Percentiles rank a stretch among this genome's conserved stretches.
These are phyloP conservation scores for Zygotorulaspora florentina DNA, from an alignment of 805 yeast species.

Conservation along the genomic window DNA sequence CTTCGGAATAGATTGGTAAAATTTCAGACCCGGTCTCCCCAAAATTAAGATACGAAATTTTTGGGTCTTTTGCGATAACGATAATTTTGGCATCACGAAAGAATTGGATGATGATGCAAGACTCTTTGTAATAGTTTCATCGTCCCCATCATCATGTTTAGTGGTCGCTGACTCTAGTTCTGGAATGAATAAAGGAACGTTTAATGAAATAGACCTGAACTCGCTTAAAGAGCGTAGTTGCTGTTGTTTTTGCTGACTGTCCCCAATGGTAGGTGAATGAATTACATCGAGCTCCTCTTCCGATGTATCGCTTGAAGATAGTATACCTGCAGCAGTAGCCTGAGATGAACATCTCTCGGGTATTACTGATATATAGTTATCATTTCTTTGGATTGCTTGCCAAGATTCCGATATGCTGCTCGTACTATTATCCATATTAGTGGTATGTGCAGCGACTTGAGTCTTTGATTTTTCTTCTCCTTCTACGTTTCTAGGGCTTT, in stretches of 20 bases:
- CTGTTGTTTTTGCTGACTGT: conserved; percentile 4
- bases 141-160: conserved; percentile 13
- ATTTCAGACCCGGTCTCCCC: conserved; percentile 27
- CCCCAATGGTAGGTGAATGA: conserved; percentile 12
- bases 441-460: neutral
- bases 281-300: conserved; percentile 28
- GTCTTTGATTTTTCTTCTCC: neutral
- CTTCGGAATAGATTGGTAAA: conserved; percentile 26
- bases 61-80: conserved; percentile 20
- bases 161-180: conserved; percentile 7
- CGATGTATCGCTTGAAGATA: conserved; percentile 33
- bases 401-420: conserved; percentile 30
- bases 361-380: conserved; percentile 7
- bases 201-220: conserved; percentile 6
- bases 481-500: conserved; percentile 2
- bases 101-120: conserved; percentile 28
- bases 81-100: conserved; percentile 35
- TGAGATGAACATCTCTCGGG: conserved; percentile 20
- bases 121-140: conserved; percentile 24
- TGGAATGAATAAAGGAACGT: conserved; percentile 7
- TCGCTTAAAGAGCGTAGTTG: conserved; percentile 5
- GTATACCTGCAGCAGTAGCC: conserved; percentile 18
- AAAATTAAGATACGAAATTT: conserved; percentile 24
- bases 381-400: conserved; percentile 27
- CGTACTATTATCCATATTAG: neutral